Conservation (phyloP, 495 filamentous ascomycete species). For the Lasiosphaeria miniovina region DNA sequence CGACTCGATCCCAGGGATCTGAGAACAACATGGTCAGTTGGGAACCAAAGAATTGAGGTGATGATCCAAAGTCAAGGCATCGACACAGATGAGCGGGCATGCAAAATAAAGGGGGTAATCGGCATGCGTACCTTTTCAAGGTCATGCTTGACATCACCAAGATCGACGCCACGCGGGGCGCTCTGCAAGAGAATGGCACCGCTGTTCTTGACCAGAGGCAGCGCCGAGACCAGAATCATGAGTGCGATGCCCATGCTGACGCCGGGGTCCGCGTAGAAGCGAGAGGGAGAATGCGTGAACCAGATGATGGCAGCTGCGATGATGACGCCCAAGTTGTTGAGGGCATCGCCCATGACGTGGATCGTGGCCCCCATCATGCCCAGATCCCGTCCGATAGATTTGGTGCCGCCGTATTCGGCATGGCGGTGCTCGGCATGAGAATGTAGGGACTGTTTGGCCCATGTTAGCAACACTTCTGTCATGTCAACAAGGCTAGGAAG, state of each 20-base stretch:
- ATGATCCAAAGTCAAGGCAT: no score
- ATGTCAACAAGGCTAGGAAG: neutral
- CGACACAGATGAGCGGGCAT: neutral
- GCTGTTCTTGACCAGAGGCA: constrained; percentile 83
- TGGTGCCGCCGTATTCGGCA: constrained; percentile 19
- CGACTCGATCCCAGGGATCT: constrained; percentile 73
- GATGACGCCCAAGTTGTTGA: constrained; percentile 93
- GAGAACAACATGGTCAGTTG: neutral
- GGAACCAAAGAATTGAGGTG: neutral
- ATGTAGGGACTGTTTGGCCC: constrained; percentile 51
- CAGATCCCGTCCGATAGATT: constrained; percentile 52
- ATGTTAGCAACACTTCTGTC: neutral
- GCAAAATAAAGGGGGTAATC: neutral
- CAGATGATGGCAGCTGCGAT: constrained; percentile 81
- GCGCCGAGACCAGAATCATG: constrained; percentile 82
- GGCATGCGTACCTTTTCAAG: constrained; percentile 54
- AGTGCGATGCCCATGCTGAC: constrained; percentile 81
- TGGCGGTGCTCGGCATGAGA: constrained; percentile 62
- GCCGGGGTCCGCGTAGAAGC: constrained; percentile 75
- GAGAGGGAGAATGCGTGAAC: constrained; percentile 54
- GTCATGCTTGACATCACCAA: constrained; percentile 86
- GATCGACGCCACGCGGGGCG: constrained; percentile 68
- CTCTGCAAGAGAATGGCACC: constrained; percentile 88
- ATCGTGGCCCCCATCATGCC: constrained; percentile 92
- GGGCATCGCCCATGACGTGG: constrained; percentile 86